Conservation (phyloP, 495 filamentous ascomycete genomes). For the Cryomyces antarcticus region DNA sequence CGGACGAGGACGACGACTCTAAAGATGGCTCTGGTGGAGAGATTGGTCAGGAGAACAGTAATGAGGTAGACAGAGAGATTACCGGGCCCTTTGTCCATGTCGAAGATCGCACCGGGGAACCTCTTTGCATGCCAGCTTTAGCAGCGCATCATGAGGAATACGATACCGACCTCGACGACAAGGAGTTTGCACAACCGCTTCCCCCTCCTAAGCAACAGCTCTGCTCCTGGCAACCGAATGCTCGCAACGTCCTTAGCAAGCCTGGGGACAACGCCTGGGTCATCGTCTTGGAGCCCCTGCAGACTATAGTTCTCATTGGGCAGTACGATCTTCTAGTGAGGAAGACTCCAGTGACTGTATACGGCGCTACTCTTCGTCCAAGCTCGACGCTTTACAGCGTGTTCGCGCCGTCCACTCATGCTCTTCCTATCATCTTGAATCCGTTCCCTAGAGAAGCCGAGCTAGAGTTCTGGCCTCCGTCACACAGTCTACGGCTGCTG, state of each 20-base stretch:
- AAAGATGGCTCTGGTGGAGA: no score
- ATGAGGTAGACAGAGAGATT: no score
- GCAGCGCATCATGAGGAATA: neutral
- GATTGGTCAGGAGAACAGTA: no score
- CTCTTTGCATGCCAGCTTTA: neutral
- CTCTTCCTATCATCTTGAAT: constrained; percentile 49
- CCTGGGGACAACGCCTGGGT: neutral
- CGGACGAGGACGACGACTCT: no score
- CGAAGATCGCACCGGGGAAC: neutral
- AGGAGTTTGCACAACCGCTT: neutral
- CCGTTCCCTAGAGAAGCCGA: constrained; percentile 22
- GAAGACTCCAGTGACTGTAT: constrained; percentile 39
- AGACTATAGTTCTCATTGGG: constrained; percentile 51
- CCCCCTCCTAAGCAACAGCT: neutral
- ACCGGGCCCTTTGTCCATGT: constrained; percentile 2
- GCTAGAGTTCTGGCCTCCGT: constrained; percentile 32
- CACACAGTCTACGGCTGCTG: constrained; percentile 34
- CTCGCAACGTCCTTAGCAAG: neutral
- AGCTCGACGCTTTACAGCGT: constrained; percentile 35
- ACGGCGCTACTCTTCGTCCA: constrained; percentile 41
- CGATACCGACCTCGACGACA: neutral
- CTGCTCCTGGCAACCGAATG: neutral
- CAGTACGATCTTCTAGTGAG: constrained; percentile 53
- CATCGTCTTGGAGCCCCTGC: constrained; percentile 1
- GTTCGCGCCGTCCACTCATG: constrained; percentile 56